Evolutionary conservation across 257 asterid genomes (phyloP), one percentile per base, ranked within the genome.

Genomic region (Henckelia pumila): DNA sequence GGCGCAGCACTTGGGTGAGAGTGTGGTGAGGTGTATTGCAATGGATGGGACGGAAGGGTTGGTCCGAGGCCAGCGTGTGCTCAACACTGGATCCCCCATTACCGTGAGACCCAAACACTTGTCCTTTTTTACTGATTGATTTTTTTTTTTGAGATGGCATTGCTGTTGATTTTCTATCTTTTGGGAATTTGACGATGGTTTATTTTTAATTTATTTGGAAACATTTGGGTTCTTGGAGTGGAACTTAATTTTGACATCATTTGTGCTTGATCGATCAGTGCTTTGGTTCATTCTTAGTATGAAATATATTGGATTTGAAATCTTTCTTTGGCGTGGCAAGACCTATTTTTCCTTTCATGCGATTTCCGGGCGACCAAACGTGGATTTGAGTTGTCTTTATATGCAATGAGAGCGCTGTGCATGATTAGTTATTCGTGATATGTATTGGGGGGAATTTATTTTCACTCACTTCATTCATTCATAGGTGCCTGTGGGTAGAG

Each of bases 21-120:
- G 52, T 73, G 86, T 86, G 66, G 97, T 88, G 30, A 81, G 96
- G 79, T 86, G 95, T 55, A 91, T 91, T 79, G 97, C 97, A 63
- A 91, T 91, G 96, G 96, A 91, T 79, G 97, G 97, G 57, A 91
- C 96, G 56, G 96, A 91, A 78, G 97, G 97, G 26, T 78, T 91
- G 24, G 97, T 92, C 30, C 79, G 96, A 57, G 97, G 97, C 29
- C 96, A 88, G 78, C 81, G 78, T 56, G 97, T 91, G 67, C 92
- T 85, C 56, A 91, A 91, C 80, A 91, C 97, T 22, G 96, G 97
- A 0, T 91, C 98, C 1, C 98, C 98, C 1, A 89, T 91, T 68
- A 89, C 91, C 72, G 98, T 91, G 84, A 86, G 93, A 13, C 52
- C 13, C 52, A 44, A 4, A 44, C 14, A 0, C 52, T 44, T 44